Evolutionary conservation across 805 yeast species (phyloP).

Genomic region (Torulaspora quercuum): DNA sequence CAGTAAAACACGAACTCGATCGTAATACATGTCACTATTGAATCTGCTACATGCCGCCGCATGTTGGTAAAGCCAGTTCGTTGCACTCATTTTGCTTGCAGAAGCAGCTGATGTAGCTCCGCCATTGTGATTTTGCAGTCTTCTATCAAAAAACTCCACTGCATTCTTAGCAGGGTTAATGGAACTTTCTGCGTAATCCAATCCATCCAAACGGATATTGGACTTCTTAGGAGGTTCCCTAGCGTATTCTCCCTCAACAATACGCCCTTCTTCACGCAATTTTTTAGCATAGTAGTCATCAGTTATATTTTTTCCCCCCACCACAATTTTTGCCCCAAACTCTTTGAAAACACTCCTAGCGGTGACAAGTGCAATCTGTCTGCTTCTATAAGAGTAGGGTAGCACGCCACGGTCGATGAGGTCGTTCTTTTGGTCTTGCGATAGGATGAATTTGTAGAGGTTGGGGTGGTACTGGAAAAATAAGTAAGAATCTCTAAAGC

Average conservation of each 20-base stretch:
- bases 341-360: slow-evolving; percentile 87
- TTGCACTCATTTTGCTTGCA: slow-evolving; percentile 48
- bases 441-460: slow-evolving; percentile 67
- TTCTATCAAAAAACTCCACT: slow-evolving; percentile 40
- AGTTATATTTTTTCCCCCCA: slow-evolving; percentile 70
- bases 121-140: slow-evolving; percentile 17
- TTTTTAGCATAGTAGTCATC: slow-evolving; percentile 85
- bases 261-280: slow-evolving; percentile 52
- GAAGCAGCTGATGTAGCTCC: slow-evolving; percentile 39
- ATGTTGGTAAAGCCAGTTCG: slow-evolving; percentile 81
- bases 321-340: slow-evolving; percentile 82
- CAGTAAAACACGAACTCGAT: slow-evolving; percentile 49
- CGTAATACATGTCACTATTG: slow-evolving; percentile 58
- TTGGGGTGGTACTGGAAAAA: slow-evolving; percentile 81
- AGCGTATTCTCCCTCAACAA: slow-evolving; percentile 54
- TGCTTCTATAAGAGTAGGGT: slow-evolving; percentile 86
- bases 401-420: slow-evolving; percentile 75
- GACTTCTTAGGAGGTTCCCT: slow-evolving; percentile 30
- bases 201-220: slow-evolving; percentile 15
- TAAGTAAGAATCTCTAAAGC: slow-evolving; percentile 86
- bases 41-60: slow-evolving; percentile 73
- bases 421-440: slow-evolving; percentile 76
- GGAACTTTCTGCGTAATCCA: slow-evolving; percentile 15
- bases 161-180: slow-evolving; percentile 37
- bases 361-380: slow-evolving; percentile 84